A percentile compares a stretch with the other conserved stretches of the same genome.
These are phyloP conservation scores for Tetrahymena elliotti DNA, from an alignment of 73 alveolate species.

Conservation along the genomic window DNA sequence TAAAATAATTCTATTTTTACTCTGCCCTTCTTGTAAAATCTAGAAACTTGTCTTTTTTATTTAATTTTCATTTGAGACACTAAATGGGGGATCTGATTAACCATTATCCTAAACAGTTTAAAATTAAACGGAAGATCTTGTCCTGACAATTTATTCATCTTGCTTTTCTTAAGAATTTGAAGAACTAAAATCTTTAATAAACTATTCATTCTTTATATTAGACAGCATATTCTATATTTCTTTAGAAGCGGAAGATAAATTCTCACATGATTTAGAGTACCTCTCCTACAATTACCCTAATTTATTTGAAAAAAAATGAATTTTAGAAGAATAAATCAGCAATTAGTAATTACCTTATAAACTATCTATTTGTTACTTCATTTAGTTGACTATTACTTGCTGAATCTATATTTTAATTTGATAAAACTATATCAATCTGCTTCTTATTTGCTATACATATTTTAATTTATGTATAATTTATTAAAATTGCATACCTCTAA, in stretches of 20 bases:
- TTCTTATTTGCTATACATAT: not conserved
- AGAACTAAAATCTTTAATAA: not conserved
- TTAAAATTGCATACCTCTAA: not conserved
- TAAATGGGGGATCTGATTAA: not conserved
- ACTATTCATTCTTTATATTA: not conserved
- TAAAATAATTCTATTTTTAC: not conserved
- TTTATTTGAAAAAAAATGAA: not conserved
- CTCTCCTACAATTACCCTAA: not conserved
- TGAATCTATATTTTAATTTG: not conserved
- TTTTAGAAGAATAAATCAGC: not conserved
- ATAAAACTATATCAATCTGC: not conserved
- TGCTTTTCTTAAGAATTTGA: not conserved
- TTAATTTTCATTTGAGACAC: not conserved
- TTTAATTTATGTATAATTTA: not conserved
- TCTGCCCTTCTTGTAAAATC: not conserved
- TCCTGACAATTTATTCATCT: not conserved
- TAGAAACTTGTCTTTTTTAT: not conserved
- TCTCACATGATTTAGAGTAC: not conserved
- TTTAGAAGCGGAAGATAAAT: not conserved
- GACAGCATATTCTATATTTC: not conserved
- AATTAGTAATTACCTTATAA: not conserved
- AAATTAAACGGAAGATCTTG: not conserved
- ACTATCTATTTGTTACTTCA: not conserved
- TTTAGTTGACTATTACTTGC: not conserved
- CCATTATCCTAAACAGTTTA: not conserved